A percentile compares a stretch with the other conserved stretches of the same genome.
Evolutionary conservation across 169 alveolate genomes (phyloP).

Genomic region (Cyclospora cayetanensis): DNA sequence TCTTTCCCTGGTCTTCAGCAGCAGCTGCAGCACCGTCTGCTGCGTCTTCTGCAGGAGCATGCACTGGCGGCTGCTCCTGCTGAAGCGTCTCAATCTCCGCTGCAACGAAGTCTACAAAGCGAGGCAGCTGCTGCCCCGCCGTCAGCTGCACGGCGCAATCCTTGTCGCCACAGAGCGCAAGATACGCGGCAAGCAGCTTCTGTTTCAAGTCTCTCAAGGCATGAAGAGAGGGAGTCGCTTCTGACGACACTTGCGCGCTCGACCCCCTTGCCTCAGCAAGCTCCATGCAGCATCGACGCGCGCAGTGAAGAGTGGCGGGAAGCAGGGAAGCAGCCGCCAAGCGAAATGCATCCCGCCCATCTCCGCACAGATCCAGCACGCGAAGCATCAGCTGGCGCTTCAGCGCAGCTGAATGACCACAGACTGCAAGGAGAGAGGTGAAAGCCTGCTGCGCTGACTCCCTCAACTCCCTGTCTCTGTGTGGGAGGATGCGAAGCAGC

Average conservation of each 20-base stretch:
- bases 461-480: slow-evolving; percentile 32
- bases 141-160: slow-evolving; percentile 55
- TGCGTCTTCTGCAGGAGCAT: background rate
- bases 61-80: background rate
- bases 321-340: slow-evolving; percentile 33
- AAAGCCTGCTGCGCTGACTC: slow-evolving; percentile 33
- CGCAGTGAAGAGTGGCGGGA: slow-evolving; percentile 30
- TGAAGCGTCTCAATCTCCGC: slow-evolving; percentile 48
- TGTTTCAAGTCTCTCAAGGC: background rate
- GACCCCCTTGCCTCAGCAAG: background rate
- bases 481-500: slow-evolving; percentile 51
- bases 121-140: slow-evolving; percentile 64
- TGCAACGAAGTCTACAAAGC: slow-evolving; percentile 46
- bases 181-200: slow-evolving; percentile 14
- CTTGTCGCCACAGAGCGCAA: slow-evolving; percentile 56
- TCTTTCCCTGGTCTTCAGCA: background rate
- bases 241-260: background rate
- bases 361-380: slow-evolving; percentile 47
- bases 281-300: slow-evolving; percentile 19
- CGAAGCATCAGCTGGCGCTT: background rate
- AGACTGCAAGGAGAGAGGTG: slow-evolving; percentile 3
- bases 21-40: background rate
- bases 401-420: slow-evolving; percentile 4
- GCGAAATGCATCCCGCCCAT: slow-evolving; percentile 29
- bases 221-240: background rate